Conservation (phyloP, 352 stramenopile genomes). For the Elongisporangium senticosum region DNA sequence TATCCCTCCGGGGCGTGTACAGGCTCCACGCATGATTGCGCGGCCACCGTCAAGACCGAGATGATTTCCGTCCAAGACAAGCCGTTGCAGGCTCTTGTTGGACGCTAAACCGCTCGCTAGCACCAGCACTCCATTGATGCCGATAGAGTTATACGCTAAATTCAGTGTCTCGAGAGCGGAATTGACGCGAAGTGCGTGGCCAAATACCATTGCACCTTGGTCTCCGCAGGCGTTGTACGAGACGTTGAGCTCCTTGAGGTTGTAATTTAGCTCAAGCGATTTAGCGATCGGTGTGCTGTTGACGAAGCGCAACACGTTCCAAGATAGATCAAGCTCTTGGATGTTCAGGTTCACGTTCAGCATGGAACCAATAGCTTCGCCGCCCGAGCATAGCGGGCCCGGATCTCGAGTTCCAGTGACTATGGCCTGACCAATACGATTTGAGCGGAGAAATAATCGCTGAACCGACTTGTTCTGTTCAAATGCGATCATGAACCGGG, state of each 20-base stretch:
- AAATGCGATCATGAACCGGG: conserved; percentile 61
- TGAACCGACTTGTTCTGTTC: conserved; percentile 72
- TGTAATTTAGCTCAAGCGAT: conserved; percentile 57
- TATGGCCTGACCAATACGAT: conserved; percentile 64
- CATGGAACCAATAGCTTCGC: conserved; percentile 75
- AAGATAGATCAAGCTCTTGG: conserved; percentile 70
- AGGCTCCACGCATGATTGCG: conserved; percentile 51
- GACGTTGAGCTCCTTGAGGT: conserved; percentile 51
- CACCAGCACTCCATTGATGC: conserved; percentile 39
- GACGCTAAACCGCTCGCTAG: conserved; percentile 44
- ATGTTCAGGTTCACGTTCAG: conserved; percentile 76
- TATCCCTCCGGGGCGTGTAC: conserved; percentile 16
- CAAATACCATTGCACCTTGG: conserved; percentile 47
- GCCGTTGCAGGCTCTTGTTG: conserved; percentile 39
- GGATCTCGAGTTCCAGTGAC: conserved; percentile 2
- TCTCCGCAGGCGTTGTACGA: conserved; percentile 63
- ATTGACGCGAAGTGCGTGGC: conserved; percentile 48
- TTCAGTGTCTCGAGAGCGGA: conserved; percentile 34
- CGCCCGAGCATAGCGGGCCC: conserved; percentile 18
- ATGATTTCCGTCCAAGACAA: conserved; percentile 55
- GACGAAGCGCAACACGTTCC: conserved; percentile 66
- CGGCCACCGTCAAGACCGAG: conserved; percentile 50
- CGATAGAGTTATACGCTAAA: conserved; percentile 66
- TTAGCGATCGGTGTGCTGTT: conserved; percentile 35
- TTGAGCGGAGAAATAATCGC: conserved; percentile 53